Conservation (phyloP, 768 basidiomycete species). For the Podaxis mareebaensis region DNA sequence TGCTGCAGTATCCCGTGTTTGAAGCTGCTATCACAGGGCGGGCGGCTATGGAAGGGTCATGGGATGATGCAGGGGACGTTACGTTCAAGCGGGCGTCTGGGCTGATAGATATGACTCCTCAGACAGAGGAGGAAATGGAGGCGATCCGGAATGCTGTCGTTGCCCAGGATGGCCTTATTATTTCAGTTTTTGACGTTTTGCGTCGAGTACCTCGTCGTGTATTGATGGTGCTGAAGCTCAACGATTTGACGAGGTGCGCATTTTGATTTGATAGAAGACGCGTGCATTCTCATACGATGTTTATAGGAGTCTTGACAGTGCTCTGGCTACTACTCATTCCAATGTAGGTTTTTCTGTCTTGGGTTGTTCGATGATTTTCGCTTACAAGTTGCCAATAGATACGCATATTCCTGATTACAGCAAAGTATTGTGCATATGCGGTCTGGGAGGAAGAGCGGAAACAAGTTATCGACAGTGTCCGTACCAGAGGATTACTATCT, state of each 20-base stretch:
- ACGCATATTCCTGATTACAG: slow-evolving; percentile 89
- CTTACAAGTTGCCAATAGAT: slow-evolving; percentile 40
- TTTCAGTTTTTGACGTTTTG: slow-evolving; percentile 86
- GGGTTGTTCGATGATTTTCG: background rate
- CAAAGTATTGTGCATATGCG: slow-evolving; percentile 81
- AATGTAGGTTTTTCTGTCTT: slow-evolving; percentile 42
- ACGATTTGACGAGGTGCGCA: slow-evolving; percentile 78
- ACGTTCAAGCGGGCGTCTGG: slow-evolving; percentile 68
- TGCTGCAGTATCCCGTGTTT: slow-evolving; percentile 76
- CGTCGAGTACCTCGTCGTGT: slow-evolving; percentile 83
- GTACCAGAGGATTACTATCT: slow-evolving; percentile 51
- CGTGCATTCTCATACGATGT: no score
- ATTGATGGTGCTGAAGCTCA: slow-evolving; percentile 82
- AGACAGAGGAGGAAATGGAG: slow-evolving; percentile 77
- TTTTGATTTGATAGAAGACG: background rate
- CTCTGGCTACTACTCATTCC: slow-evolving; percentile 86
- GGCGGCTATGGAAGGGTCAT: slow-evolving; percentile 67
- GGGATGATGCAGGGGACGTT: slow-evolving; percentile 41
- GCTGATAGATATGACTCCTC: slow-evolving; percentile 73
- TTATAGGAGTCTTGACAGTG: slow-evolving; percentile 74
- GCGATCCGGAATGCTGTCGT: slow-evolving; percentile 82
- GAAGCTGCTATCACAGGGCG: slow-evolving; percentile 95
- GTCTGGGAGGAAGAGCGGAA: slow-evolving; percentile 73
- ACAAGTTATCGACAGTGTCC: slow-evolving; percentile 46
- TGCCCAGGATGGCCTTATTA: slow-evolving; percentile 76